A percentile compares a stretch with the other conserved stretches of the same genome.
Evolutionary conservation across 768 basidiomycete genomes (phyloP).

Genomic region (Leccinum fibrillosum): DNA sequence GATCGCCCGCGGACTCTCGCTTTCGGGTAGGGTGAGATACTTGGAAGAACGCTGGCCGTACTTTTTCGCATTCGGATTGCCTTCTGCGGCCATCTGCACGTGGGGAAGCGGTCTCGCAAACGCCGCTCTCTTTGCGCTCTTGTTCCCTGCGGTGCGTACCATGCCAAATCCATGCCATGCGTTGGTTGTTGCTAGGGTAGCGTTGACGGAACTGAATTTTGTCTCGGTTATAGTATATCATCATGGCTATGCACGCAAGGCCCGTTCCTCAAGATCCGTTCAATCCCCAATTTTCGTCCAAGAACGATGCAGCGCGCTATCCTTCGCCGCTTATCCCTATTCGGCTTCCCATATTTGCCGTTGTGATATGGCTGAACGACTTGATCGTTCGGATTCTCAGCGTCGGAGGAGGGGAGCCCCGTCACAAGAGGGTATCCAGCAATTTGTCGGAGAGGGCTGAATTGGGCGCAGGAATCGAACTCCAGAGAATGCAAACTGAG

Average conservation of each 20-base stretch:
- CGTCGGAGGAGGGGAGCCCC: slow-evolving; percentile 39
- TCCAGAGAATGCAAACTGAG: slow-evolving; percentile 13
- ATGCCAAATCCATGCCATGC: neutral
- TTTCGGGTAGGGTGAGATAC: slow-evolving; percentile 65
- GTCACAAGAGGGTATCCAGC: slow-evolving; percentile 34
- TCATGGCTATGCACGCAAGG: slow-evolving; percentile 76
- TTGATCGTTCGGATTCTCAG: slow-evolving; percentile 60
- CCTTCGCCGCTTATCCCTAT: slow-evolving; percentile 80
- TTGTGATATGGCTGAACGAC: slow-evolving; percentile 75
- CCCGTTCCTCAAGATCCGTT: slow-evolving; percentile 78
- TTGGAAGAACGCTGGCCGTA: slow-evolving; percentile 91
- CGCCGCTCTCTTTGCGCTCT: slow-evolving; percentile 76
- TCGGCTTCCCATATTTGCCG: slow-evolving; percentile 70
- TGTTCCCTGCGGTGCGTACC: slow-evolving; percentile 69
- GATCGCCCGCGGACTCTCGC: slow-evolving; percentile 69
- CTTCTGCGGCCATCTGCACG: slow-evolving; percentile 68
- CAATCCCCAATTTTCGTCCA: slow-evolving; percentile 44
- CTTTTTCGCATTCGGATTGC: slow-evolving; percentile 82
- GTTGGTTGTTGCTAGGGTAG: neutral
- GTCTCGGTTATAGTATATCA: slow-evolving; percentile 60
- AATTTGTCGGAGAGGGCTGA: slow-evolving; percentile 60
- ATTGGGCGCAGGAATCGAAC: slow-evolving; percentile 47
- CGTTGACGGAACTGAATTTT: neutral
- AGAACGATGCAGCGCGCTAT: slow-evolving; percentile 47
- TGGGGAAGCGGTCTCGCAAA: slow-evolving; percentile 75